Base-by-base conservation (phyloP, 495 filamentous ascomycete genomes). In the Collariella sp. region DNA sequence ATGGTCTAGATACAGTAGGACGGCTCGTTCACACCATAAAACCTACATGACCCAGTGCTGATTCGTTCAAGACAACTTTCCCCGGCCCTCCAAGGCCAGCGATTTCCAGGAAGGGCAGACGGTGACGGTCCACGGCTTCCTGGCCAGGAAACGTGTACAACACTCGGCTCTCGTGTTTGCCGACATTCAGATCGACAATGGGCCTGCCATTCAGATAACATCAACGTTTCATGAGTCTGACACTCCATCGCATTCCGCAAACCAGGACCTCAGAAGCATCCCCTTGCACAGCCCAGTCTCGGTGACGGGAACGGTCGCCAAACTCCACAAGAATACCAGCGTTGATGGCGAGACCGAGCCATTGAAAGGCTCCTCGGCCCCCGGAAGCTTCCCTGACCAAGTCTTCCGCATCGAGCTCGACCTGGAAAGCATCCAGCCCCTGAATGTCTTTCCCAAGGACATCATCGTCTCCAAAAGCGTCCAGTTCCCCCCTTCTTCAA, bases 381-480 rank as follows among this genome's bases (percentile, higher is more conserved):
- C 48, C 3, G 38, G 50, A 10, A 50, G 38, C 11, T 63, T 60
- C 20, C 59, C 59, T 5, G 23, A 47, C 20, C 43, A 50, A 0
- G 47, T 64, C 23, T 35, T 36, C 22, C 60, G 60, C 12, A 40
- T 69, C 26, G 65, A 67, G 6, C 34, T 78, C 38, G 50, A 62
- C 20, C 64, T 94, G 15, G 58, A 74, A n/a, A 75, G 76, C 7
- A 76, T 98, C 36, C 68, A 79, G 31, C 70, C 74, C 48, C 71
- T 96, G 5, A 96, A 96, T 56, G 72, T 79, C 1, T 88, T 96
- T 45, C 81, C 88, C 1, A 78, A 79, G 43, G 80, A 93, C 50
- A 81, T 95, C 34, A 81, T 91, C 47, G 76, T 88, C 60, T 85
- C 83, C 1, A 71, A 78, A 13, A 80, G 85, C 47, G 85, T 83